phyloP scores from a whole-genome alignment of 2,329 filamentous ascomycete genomes.

The Scopulariopsis brevicaulis region DNA sequence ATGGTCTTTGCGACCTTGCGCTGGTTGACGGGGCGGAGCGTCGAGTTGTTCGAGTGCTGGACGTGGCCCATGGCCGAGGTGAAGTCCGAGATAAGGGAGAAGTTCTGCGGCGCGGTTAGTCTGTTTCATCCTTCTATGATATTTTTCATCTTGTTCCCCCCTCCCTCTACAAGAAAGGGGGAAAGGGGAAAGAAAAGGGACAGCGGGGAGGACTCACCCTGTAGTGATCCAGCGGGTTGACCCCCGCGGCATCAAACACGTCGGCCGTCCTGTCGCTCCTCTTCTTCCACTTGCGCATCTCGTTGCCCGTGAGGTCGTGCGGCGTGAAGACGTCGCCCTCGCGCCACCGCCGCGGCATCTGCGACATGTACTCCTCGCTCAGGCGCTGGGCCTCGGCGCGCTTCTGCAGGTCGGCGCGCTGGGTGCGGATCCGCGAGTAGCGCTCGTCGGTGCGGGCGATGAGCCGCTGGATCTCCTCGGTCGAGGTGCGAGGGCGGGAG shows the following conservation, averaged over 20 bases:
- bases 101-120: constrained; percentile 55
- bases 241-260: constrained; percentile 65
- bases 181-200: neutral
- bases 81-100: constrained; percentile 81
- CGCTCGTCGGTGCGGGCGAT: constrained; percentile 11
- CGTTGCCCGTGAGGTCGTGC: constrained; percentile 66
- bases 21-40: constrained; percentile 80
- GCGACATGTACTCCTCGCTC: constrained; percentile 43
- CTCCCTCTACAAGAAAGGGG: neutral
- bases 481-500: constrained; percentile 11
- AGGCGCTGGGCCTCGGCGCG: constrained; percentile 17
- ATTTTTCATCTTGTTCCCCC: neutral
- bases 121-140: neutral
- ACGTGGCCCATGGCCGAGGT: constrained; percentile 80
- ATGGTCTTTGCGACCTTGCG: constrained; percentile 89
- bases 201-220: constrained; percentile 45
- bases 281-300: constrained; percentile 73
- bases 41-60: constrained; percentile 62
- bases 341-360: constrained; percentile 61
- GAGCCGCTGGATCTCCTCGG: constrained; percentile 8
- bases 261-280: constrained; percentile 49
- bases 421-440: constrained; percentile 5
- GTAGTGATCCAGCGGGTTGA: constrained; percentile 78
- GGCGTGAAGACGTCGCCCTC: constrained; percentile 82
- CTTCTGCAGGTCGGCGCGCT: constrained; percentile 10